phyloP scores from a whole-genome alignment of 345 rosid species.

The Adansonia digitata region DNA sequence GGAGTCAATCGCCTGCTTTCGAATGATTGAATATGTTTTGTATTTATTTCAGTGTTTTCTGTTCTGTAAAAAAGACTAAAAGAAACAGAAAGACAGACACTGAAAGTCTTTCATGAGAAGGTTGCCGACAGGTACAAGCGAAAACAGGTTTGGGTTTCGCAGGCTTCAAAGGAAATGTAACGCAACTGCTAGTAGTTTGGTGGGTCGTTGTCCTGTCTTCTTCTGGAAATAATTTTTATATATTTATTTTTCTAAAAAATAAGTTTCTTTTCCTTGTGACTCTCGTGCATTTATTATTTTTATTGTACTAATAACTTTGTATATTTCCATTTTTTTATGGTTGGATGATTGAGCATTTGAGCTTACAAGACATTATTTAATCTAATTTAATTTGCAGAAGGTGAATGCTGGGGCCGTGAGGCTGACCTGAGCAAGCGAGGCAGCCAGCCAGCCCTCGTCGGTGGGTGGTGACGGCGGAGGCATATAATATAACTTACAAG shows the following conservation, averaged over 20 bases:
- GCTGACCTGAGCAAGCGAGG: background rate
- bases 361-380: background rate
- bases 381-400: background rate
- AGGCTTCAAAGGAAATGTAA: constrained; percentile 21
- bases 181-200: constrained; percentile 20
- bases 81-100: background rate
- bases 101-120: background rate
- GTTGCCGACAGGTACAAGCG: constrained; percentile 26
- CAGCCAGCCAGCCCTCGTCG: too few relatives aligned
- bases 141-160: constrained; percentile 19
- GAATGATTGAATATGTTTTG: background rate
- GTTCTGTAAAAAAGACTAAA: background rate
- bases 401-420: background rate
- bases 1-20: background rate
- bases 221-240: too few relatives aligned
- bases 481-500: background rate
- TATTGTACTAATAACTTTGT: background rate
- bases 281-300: background rate
- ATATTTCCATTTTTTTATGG: background rate
- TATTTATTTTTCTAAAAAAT: too few relatives aligned
- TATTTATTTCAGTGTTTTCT: background rate
- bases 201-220: constrained; percentile 24
- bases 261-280: background rate
- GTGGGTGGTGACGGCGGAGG: background rate
- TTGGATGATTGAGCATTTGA: background rate